Evolutionary conservation across 2,329 filamentous ascomycete species (phyloP), one percentile per base, ranked within the genome.

Genomic region (Fusarium sp.): DNA sequence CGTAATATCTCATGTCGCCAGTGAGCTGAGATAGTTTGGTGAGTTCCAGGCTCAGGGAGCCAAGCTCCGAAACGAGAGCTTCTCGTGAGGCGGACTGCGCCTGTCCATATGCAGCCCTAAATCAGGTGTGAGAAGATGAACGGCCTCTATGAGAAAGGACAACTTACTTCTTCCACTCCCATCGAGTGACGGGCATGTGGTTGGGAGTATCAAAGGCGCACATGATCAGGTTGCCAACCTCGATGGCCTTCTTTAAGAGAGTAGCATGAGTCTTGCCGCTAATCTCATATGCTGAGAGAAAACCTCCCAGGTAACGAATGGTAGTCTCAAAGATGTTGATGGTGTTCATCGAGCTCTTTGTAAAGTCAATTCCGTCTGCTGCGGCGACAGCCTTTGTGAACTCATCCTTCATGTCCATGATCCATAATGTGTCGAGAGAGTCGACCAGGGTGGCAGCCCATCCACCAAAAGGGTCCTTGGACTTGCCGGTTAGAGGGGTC

Each of bases 291-390:
- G 89, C 89, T 11, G 86, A 86, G 61, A 91, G 73, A 62, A 91
- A 83, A 2, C 89, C 89, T 40, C 89, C 89, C 0, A 91, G 82
- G 73, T 91, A 91, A 29, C 89, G 84, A 67, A 91, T 90, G 3
- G 86, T 90, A 0, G 88, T 90, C 77, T 91, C 89, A 68, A 91
- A 91, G 2, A 90, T 79, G 67, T 89, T 90, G 65, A 91, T 85
- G 49, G 84, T 62, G 14, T 67, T 53, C 40, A 71, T 69, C 6
- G 72, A 76, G 2, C 85, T 86, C 6, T 79, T 83, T 4, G 84
- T 83, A 73, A 90, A 91, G 74, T 90, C 87, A 63, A 91, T 86
- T 65, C 73, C 72, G 56, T 84, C 79, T 13, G 87, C 84, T 4
- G 85, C 87, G 57, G 83, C 79, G 5, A 89, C 86, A 7, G 89